These are phyloP conservation scores for Chondrostereum purpureum DNA, from an alignment of 1,284 basidiomycete species.

Conservation along the genomic window DNA sequence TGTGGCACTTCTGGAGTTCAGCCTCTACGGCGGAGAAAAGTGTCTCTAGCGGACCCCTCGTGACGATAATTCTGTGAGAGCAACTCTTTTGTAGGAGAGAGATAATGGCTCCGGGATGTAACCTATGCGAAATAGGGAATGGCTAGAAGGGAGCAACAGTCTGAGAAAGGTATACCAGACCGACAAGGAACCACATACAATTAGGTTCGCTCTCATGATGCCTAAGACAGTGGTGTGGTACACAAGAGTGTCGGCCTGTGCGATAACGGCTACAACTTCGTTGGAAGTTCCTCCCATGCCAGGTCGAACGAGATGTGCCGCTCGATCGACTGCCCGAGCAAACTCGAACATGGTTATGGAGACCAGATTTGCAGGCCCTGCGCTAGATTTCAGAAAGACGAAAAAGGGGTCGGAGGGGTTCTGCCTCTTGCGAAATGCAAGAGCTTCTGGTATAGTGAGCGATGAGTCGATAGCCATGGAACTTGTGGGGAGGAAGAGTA, in stretches of 20 bases:
- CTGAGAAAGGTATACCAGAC: not conserved
- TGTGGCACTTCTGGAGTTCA: conserved; percentile 13
- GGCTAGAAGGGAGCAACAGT: conserved; percentile 15
- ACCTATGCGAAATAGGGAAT: conserved; percentile 30
- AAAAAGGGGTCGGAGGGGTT: conserved; percentile 14
- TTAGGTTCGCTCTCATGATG: conserved; percentile 21
- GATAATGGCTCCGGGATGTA: conserved; percentile 24
- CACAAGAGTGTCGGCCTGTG: conserved; percentile 23
- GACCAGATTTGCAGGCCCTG: conserved; percentile 3
- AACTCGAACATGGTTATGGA: conserved; percentile 24
- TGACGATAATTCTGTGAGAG: conserved; percentile 25
- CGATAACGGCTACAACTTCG: conserved; percentile 21
- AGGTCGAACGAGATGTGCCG: conserved; percentile 21
- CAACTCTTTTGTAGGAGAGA: conserved; percentile 24
- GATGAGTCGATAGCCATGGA: no score
- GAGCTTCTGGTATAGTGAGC: not conserved
- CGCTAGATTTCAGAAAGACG: conserved; percentile 13
- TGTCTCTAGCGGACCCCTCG: conserved; percentile 16
- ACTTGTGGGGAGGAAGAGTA: no score
- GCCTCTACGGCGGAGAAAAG: conserved; percentile 21
- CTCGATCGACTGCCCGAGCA: conserved; percentile 22
- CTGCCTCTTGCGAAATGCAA: not conserved
- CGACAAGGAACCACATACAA: conserved; percentile 18
- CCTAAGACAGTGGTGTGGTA: conserved; percentile 25
- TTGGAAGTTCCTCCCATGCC: no score